Percentiles rank a stretch among this genome's conserved stretches.
Conservation (phyloP, 176 grass and related monocot genomes). For the Aegilops speltoides region DNA sequence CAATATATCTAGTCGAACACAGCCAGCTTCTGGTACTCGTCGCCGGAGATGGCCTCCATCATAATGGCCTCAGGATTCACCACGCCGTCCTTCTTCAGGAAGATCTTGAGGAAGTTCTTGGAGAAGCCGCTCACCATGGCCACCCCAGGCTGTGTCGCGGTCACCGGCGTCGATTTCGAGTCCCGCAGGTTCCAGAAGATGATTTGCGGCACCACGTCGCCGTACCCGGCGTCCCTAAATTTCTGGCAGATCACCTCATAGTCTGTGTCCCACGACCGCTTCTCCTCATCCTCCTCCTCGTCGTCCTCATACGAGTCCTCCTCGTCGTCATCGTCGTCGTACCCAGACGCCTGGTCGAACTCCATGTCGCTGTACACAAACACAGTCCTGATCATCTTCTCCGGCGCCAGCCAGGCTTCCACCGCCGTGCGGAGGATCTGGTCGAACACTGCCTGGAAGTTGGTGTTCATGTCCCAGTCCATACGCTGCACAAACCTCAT, state of each 20-base stretch:
- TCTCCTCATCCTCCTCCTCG: background rate
- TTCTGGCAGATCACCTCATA: background rate
- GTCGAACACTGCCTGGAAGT: slow-evolving; percentile 18
- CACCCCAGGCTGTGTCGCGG: slow-evolving; percentile 29
- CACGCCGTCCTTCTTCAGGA: slow-evolving; percentile 22
- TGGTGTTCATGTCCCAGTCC: background rate
- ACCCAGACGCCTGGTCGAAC: slow-evolving; percentile 46
- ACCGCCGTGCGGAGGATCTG: background rate
- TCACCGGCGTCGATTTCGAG: background rate
- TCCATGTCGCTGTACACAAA: slow-evolving; percentile 77
- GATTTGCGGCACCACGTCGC: background rate
- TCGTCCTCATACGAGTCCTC: background rate
- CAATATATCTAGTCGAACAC: background rate
- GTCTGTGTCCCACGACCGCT: background rate
- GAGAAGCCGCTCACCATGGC: slow-evolving; percentile 53
- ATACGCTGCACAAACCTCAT: background rate
- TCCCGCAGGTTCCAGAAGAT: background rate
- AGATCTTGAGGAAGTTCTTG: slow-evolving; percentile 47
- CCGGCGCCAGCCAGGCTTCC: background rate
- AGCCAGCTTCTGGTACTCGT: background rate
- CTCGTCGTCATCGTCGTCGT: too few relatives aligned
- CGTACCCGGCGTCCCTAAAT: background rate
- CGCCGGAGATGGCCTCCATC: background rate
- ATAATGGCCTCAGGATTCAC: background rate
- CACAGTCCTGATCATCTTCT: slow-evolving; percentile 4